A percentile compares a stretch with the other conserved stretches of the same genome.
phyloP scores from a whole-genome alignment of 306 rosid species.

The Lagenaria siceraria region DNA sequence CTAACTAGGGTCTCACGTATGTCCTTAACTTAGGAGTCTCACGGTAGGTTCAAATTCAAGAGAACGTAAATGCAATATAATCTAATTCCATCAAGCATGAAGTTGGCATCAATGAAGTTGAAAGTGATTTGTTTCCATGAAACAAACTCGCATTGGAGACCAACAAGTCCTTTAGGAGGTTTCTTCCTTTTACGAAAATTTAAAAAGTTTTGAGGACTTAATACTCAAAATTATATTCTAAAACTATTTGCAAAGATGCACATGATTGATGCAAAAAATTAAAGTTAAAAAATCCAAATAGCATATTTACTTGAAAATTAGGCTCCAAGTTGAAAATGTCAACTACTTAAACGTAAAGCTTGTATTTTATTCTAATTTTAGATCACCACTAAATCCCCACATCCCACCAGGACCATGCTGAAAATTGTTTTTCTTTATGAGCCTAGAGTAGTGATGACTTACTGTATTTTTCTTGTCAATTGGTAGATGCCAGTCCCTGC shows the following conservation, averaged over 20 bases:
- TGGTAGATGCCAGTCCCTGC: slow-evolving; percentile 87
- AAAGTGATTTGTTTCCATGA: neutral
- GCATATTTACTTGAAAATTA: neutral
- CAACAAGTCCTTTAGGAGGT: neutral
- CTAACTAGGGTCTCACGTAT: too few species aligned
- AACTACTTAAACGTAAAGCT: neutral
- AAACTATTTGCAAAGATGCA: neutral
- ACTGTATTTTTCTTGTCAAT: slow-evolving; percentile 73
- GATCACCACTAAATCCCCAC: neutral
- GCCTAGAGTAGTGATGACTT: slow-evolving; percentile 9
- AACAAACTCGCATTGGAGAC: neutral
- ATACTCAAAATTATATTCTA: neutral
- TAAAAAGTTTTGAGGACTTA: neutral
- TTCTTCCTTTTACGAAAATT: neutral
- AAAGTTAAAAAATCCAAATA: neutral
- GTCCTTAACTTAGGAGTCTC: too few species aligned
- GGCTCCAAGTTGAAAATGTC: neutral
- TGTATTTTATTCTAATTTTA: neutral
- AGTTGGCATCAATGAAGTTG: neutral
- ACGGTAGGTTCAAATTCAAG: neutral
- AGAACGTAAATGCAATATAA: neutral
- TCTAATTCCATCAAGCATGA: neutral
- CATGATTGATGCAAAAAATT: neutral
- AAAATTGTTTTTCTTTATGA: neutral
- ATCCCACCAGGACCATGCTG: neutral